These are phyloP conservation scores for Lycium ferocissimum DNA, from an alignment of 257 asterid genomes.

Conservation along the genomic window DNA sequence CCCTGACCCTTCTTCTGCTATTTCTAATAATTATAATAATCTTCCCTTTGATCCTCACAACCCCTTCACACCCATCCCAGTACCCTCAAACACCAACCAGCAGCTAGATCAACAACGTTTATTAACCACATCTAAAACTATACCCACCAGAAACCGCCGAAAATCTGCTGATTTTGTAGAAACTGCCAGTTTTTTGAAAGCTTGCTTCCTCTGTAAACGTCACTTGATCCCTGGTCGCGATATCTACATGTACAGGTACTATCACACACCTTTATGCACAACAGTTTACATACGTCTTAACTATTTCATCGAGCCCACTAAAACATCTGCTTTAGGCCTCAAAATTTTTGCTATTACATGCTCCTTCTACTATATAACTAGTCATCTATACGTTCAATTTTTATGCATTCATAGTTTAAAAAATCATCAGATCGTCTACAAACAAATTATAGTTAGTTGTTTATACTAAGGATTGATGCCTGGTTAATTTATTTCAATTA, in stretches of 20 bases:
- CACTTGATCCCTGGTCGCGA: conserved; percentile 31
- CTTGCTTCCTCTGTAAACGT: conserved; percentile 35
- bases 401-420: background rate
- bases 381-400: background rate
- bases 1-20: background rate
- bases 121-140: background rate
- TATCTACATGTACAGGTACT: conserved; percentile 37
- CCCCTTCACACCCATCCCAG: background rate
- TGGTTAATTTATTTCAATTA: background rate
- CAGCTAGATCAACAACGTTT: background rate
- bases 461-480: background rate
- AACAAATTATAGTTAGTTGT: background rate
- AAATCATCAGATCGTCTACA: background rate
- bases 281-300: too few species aligned
- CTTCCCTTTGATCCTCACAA: conserved; percentile 27
- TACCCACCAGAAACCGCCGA: background rate
- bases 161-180: conserved; percentile 28
- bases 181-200: conserved; percentile 33
- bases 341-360: too few species aligned
- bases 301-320: too few species aligned
- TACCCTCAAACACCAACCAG: background rate
- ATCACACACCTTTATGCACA: too few species aligned
- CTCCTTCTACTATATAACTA: too few species aligned
- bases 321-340: too few species aligned
- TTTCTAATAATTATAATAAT: background rate